A percentile compares a stretch with the other conserved stretches of the same genome.
phyloP scores from a whole-genome alignment of 345 rosid genomes.

The Syzygium aqueum region DNA sequence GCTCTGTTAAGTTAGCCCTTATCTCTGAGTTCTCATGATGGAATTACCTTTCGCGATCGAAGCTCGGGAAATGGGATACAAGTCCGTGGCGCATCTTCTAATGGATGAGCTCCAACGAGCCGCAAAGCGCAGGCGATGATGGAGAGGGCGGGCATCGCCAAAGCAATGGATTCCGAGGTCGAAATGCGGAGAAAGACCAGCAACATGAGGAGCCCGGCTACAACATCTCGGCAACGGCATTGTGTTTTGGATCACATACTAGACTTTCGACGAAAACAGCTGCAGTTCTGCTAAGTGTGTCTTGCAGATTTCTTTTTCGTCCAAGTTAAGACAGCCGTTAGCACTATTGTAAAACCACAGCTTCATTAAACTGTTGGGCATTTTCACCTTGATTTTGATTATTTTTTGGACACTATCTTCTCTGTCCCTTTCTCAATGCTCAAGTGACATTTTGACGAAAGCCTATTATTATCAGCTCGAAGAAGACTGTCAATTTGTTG shows the following conservation, averaged over 20 bases:
- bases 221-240: not conserved
- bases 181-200: not conserved
- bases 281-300: not conserved
- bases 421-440: not conserved
- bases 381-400: not conserved
- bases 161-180: not conserved
- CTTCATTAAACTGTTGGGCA: not conserved
- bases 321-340: not conserved
- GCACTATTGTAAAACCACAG: not conserved
- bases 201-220: not conserved
- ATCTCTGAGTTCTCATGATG: not conserved
- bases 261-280: not conserved
- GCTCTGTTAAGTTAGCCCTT: not conserved
- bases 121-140: not conserved
- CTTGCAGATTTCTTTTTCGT: not conserved
- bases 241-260: not conserved
- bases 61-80: constrained; percentile 29
- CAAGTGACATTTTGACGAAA: no score
- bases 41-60: not conserved
- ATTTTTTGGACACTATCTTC: not conserved
- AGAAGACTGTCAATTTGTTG: not conserved
- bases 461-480: not conserved
- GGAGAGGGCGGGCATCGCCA: not conserved
- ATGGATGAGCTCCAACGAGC: constrained; percentile 23
- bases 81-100: constrained; percentile 34